phyloP scores from a whole-genome alignment of 345 rosid species.

The Eucalyptus camaldulensis region DNA sequence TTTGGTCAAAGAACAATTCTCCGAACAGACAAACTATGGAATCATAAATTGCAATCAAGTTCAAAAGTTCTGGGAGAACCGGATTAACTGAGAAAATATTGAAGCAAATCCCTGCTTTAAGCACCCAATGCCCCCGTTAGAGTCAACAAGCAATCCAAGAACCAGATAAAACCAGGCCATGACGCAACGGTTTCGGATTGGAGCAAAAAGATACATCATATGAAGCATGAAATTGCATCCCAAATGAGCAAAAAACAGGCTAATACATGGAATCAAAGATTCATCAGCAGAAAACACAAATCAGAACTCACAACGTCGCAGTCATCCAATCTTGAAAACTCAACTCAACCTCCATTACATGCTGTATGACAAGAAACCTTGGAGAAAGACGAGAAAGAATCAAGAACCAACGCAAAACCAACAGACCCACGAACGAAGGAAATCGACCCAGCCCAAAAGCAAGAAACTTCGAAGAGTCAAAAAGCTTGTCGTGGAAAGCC shows the following conservation, averaged over 20 bases:
- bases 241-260: neutral
- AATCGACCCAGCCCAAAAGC: neutral
- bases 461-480: neutral
- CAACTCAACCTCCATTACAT: neutral
- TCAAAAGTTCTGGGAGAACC: neutral
- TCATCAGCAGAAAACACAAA: neutral
- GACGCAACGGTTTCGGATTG: neutral
- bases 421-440: neutral
- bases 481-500: neutral
- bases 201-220: neutral
- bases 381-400: neutral
- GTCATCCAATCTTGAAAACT: neutral
- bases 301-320: neutral
- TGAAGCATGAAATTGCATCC: neutral
- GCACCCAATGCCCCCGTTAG: neutral
- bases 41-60: neutral
- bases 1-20: neutral
- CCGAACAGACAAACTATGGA: neutral
- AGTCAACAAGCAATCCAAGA: neutral
- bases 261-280: neutral
- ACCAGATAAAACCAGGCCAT: neutral
- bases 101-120: neutral
- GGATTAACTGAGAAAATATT: neutral
- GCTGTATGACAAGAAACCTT: neutral
- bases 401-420: neutral